Percentiles rank a stretch among this genome's conserved stretches.
These are phyloP conservation scores for Gnomoniopsis sp. DNA, from an alignment of 2,329 filamentous ascomycete species.

Conservation along the genomic window DNA sequence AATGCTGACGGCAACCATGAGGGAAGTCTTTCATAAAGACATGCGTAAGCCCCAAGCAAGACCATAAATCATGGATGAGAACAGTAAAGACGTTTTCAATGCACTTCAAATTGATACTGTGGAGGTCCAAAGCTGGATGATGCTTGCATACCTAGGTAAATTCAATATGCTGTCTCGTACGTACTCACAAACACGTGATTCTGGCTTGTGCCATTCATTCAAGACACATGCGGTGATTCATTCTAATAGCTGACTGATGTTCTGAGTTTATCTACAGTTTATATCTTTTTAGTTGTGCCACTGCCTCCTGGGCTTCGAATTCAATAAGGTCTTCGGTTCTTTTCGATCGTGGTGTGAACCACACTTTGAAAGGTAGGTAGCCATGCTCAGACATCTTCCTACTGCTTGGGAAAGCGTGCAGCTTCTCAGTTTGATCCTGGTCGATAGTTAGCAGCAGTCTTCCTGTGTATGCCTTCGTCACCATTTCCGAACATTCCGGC, in stretches of 20 bases:
- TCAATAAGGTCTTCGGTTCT: neutral
- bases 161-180: too few species aligned
- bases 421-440: neutral
- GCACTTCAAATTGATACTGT: too few species aligned
- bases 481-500: neutral
- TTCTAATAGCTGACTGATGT: neutral
- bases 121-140: too few species aligned
- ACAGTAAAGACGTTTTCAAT: too few species aligned
- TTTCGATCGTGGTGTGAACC: conserved; percentile 6
- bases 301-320: conserved; percentile 3
- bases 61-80: too few species aligned
- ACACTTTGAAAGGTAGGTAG: neutral
- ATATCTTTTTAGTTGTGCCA: neutral
- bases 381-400: neutral
- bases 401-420: neutral
- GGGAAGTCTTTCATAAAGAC: too few species aligned
- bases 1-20: too few species aligned
- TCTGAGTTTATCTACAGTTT: neutral
- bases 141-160: too few species aligned
- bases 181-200: too few species aligned
- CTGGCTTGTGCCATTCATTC: too few species aligned
- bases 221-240: neutral
- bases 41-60: too few species aligned
- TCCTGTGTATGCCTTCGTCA: neutral
- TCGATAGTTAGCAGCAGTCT: neutral